Evolutionary conservation across 2,329 filamentous ascomycete species (phyloP).

Genomic region (Alternaria sp.): DNA sequence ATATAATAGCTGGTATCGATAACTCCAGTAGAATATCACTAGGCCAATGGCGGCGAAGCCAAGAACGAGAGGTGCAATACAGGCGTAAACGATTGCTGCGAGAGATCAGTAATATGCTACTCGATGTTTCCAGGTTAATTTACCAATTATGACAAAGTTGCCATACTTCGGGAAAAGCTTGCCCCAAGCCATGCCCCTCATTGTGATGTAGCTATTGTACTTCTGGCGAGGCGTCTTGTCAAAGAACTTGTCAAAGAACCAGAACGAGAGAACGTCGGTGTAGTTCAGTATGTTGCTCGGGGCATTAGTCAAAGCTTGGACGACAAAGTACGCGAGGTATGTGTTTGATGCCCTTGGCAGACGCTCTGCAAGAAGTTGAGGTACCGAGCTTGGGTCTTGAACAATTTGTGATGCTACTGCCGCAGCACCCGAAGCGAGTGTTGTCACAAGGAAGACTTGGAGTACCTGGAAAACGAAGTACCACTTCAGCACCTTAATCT

Average conservation of each 20-base stretch:
- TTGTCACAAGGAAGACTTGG: conserved; percentile 90
- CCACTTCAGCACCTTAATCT: conserved; percentile 88
- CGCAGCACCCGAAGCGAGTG: conserved; percentile 81
- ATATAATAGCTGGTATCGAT: conserved; percentile 90
- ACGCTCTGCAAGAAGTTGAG: conserved; percentile 73
- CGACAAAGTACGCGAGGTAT: conserved; percentile 93
- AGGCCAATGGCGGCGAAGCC: conserved; percentile 83
- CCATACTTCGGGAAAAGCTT: conserved; percentile 53
- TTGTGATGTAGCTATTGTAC: conserved; percentile 45
- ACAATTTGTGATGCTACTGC: conserved; percentile 71
- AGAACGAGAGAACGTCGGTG: conserved; percentile 75
- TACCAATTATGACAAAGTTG: conserved; percentile 54
- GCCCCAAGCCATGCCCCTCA: conserved; percentile 51
- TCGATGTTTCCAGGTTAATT: conserved; percentile 11
- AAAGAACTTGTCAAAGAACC: conserved; percentile 76
- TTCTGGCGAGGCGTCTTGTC: conserved; percentile 72
- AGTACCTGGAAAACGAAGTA: conserved; percentile 93
- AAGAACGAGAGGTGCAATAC: conserved; percentile 85
- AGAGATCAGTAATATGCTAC: conserved; percentile 16
- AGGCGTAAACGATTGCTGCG: conserved; percentile 81
- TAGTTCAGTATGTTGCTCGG: conserved; percentile 78
- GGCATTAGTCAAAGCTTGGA: conserved; percentile 86
- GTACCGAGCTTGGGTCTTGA: conserved; percentile 67
- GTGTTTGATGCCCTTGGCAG: conserved; percentile 90
- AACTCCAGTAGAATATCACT: conserved; percentile 83